Base-by-base conservation (phyloP, 1,284 basidiomycete genomes). In the Tilletia indica region DNA sequence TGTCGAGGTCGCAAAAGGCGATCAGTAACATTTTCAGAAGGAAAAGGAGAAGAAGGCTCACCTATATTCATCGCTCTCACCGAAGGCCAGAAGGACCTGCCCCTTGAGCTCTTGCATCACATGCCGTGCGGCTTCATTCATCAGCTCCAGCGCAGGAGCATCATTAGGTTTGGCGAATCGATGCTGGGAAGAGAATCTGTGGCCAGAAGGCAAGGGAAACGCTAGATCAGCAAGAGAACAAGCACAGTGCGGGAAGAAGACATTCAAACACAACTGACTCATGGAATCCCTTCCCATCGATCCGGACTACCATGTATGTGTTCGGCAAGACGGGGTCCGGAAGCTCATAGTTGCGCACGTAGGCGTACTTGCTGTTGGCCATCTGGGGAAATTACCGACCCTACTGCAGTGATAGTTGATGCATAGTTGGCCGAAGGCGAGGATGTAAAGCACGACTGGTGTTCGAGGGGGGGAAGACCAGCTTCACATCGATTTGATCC, bases 1-100 rank as follows among this genome's bases (percentile, higher is more conserved):
- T 95, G 78, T 5, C n/a, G 11, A 31, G 25, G 25, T 45, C 42
- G 42, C 42, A 45, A 9, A 45, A 45, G 42, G 42, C 8, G 19
- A 48, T 31, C 56, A 34, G 19, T 34, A 61, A 31, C 25, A 31
- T 31, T 31, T 31, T 2, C 25, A 39, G 3, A 54, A 19, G 36
- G 68, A 21, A 69, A 25, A 1, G 25, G 12, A 39, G 36, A 49
- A 45, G 42, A 45, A 45, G 42, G 51, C 51, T 73, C 76, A 92
- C 93, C 93, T 97, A 86, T 90, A 98, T 85, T 99, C 97, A 85
- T 99, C 97, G 54, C 93, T 96, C 86, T 99, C 93, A 0, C 96
- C 96, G 84, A 97, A 99, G 0, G 89, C 96, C 39, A 84, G 70
- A 2, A 78, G 72, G 3, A 78, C 71, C 2, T 84, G 76, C 3